Conservation (phyloP, 768 basidiomycete species). For the Psilocybe azurescens region DNA sequence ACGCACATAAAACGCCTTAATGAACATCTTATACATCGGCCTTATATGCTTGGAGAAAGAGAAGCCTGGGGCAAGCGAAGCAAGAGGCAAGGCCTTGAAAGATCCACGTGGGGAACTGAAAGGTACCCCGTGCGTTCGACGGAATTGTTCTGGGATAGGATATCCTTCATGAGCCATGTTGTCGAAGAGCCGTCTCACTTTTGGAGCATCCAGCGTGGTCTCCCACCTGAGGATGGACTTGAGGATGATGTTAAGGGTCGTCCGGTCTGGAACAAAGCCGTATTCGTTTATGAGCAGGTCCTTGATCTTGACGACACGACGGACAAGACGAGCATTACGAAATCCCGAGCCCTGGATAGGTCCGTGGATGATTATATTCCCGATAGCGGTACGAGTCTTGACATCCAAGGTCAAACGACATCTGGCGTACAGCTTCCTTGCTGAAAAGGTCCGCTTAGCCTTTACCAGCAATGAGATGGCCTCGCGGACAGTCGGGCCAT, state of each 20-base stretch:
- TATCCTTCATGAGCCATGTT: slow-evolving; percentile 65
- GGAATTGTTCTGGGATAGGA: slow-evolving; percentile 43
- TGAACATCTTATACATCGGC: slow-evolving; percentile 77
- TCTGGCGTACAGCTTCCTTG: slow-evolving; percentile 44
- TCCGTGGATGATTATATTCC: slow-evolving; percentile 63
- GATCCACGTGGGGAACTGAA: slow-evolving; percentile 43
- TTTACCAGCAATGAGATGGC: slow-evolving; percentile 45
- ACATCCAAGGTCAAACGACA: slow-evolving; percentile 32
- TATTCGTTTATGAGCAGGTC: slow-evolving; percentile 46
- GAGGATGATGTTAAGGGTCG: slow-evolving; percentile 74
- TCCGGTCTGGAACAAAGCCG: slow-evolving; percentile 65
- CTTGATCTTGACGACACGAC: slow-evolving; percentile 45
- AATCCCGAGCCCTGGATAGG: slow-evolving; percentile 34
- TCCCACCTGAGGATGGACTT: slow-evolving; percentile 64
- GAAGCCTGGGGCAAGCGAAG: slow-evolving; percentile 45
- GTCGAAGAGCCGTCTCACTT: slow-evolving; percentile 67
- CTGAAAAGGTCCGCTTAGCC: slow-evolving; percentile 47
- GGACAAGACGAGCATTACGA: slow-evolving; percentile 51
- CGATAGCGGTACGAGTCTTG: slow-evolving; percentile 46
- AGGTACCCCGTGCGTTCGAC: slow-evolving; percentile 39
- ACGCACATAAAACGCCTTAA: slow-evolving; percentile 62
- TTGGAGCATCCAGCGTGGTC: slow-evolving; percentile 41
- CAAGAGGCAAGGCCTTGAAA: slow-evolving; percentile 31
- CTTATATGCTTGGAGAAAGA: slow-evolving; percentile 64
- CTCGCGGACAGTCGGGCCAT: slow-evolving; percentile 33